phyloP scores from a whole-genome alignment of 441 rosid genomes.

The California macrophylla region DNA sequence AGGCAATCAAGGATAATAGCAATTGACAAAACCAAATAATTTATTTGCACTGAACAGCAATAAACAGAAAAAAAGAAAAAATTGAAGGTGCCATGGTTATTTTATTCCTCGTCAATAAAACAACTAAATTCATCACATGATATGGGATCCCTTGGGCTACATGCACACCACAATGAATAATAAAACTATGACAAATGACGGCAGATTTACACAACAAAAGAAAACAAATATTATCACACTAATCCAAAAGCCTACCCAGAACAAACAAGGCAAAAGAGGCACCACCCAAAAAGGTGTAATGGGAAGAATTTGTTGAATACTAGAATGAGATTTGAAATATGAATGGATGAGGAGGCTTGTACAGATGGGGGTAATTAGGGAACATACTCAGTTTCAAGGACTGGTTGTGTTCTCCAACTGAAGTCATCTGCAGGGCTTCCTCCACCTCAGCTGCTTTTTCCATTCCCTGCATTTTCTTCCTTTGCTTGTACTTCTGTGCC shows the following conservation, averaged over 20 bases:
- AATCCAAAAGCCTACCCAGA: constrained; percentile 29
- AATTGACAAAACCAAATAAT: neutral
- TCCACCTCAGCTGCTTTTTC: constrained; percentile 85
- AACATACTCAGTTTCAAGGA: constrained; percentile 74
- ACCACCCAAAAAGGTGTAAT: constrained; percentile 32
- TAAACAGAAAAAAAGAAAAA: neutral
- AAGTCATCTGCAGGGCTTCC: constrained; percentile 63
- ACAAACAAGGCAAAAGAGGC: constrained; percentile 25
- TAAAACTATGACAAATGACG: constrained; percentile 30
- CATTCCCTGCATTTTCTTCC: constrained; percentile 63
- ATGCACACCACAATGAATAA: constrained; percentile 49
- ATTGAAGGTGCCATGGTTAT: constrained; percentile 15
- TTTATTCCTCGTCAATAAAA: constrained; percentile 40
- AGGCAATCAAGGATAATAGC: neutral
- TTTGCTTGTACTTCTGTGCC: constrained; percentile 46
- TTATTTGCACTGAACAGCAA: neutral
- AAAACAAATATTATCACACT: constrained; percentile 41
- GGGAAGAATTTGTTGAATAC: constrained; percentile 30
- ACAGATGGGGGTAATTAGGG: constrained; percentile 30
- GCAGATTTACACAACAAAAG: constrained; percentile 51
- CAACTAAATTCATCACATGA: constrained; percentile 38
- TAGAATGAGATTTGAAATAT: constrained; percentile 33
- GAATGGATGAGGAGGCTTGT: constrained; percentile 27
- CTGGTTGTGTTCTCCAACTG: constrained; percentile 72
- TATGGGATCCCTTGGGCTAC: constrained; percentile 29